Evolutionary conservation across 371 early-diverging fungal genomes (phyloP).

Genomic region (Smittium culicis): DNA sequence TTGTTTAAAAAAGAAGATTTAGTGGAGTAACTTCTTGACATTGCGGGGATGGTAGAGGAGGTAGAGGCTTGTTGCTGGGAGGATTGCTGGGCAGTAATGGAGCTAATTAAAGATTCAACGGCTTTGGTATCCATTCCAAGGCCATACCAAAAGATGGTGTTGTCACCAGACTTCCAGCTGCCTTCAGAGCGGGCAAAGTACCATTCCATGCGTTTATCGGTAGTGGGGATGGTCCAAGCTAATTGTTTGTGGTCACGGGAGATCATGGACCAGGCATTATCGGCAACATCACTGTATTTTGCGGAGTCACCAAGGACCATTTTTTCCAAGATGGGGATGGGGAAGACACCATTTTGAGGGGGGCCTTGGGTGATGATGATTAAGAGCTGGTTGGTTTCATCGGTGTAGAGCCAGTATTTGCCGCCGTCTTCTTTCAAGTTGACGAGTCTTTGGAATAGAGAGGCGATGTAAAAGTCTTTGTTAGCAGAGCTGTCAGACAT

Average conservation of each 20-base stretch:
- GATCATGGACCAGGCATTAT: slow-evolving; percentile 73
- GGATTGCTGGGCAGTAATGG: slow-evolving; percentile 5
- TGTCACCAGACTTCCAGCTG: slow-evolving; percentile 44
- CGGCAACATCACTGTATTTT: slow-evolving; percentile 70
- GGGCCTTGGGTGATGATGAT: slow-evolving; percentile 47
- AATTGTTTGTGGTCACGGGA: slow-evolving; percentile 53
- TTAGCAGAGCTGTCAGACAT: too few relatives aligned
- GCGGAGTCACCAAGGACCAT: slow-evolving; percentile 64
- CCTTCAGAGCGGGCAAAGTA: slow-evolving; percentile 90
- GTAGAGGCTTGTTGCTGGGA: background rate
- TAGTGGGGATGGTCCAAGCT: slow-evolving; percentile 45
- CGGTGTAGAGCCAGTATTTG: slow-evolving; percentile 52
- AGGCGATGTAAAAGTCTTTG: too few relatives aligned
- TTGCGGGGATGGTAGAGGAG: slow-evolving; percentile 1
- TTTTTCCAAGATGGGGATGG: slow-evolving; percentile 56
- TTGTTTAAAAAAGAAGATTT: background rate
- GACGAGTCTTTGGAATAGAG: slow-evolving; percentile 22
- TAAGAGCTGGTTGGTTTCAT: slow-evolving; percentile 74
- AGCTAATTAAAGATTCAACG: slow-evolving; percentile 42
- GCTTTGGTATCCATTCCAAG: slow-evolving; percentile 50
- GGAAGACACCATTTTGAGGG: slow-evolving; percentile 34
- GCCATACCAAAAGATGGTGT: slow-evolving; percentile 82
- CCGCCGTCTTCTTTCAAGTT: slow-evolving; percentile 25
- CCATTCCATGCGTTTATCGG: slow-evolving; percentile 52
- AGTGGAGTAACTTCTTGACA: background rate